Evolutionary conservation across 495 filamentous ascomycete genomes (phyloP).

Genomic region (Diplogelasinospora grovesii): DNA sequence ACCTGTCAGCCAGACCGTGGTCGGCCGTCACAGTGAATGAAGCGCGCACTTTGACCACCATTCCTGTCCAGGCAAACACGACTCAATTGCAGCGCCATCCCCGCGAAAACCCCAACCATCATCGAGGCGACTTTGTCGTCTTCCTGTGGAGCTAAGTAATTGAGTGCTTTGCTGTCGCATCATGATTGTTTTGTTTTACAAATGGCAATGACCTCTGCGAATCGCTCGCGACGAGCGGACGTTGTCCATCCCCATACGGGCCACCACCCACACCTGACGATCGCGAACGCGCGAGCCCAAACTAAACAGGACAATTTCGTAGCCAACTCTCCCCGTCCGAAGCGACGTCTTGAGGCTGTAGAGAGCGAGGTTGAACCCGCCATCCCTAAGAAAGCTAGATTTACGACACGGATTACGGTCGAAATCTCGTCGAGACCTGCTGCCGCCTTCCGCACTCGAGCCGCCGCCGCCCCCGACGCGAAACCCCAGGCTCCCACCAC

Average conservation of each 20-base stretch:
- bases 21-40: not conserved
- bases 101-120: too few species aligned
- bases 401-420: constrained; percentile 29
- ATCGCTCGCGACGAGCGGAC: constrained; percentile 32
- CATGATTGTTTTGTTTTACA: constrained; percentile 15
- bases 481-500: constrained; percentile 29
- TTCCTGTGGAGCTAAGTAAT: too few species aligned
- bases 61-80: not conserved
- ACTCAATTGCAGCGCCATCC: not conserved
- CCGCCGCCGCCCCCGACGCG: constrained; percentile 24
- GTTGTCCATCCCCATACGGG: constrained; percentile 17
- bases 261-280: constrained; percentile 11
- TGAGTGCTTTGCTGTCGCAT: constrained; percentile 1
- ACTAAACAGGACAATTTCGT: constrained; percentile 7
- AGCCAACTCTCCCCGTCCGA: constrained; percentile 14
- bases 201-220: constrained; percentile 31
- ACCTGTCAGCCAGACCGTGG: too few species aligned
- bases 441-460: constrained; percentile 22
- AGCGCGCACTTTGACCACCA: not conserved
- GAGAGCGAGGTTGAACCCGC: constrained; percentile 9
- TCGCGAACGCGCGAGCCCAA: constrained; percentile 12
- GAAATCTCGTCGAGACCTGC: constrained; percentile 33
- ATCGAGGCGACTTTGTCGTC: too few species aligned
- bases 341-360: constrained; percentile 18
- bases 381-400: constrained; percentile 16